These are phyloP conservation scores for Blastobotrys apis DNA, from an alignment of 1,139 yeast genomes.

Conservation along the genomic window DNA sequence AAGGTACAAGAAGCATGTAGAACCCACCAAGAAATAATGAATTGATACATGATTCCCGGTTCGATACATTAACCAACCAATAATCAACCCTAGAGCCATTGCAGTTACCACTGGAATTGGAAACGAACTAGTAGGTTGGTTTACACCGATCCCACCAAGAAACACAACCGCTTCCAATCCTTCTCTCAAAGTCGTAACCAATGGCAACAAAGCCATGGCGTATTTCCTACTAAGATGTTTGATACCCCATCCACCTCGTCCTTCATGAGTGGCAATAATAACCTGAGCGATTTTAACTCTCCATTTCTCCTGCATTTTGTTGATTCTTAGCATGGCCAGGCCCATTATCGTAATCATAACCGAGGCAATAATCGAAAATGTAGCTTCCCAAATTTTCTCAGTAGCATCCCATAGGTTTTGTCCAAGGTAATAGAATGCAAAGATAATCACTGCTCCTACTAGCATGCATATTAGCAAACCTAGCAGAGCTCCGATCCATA, in stretches of 20 bases:
- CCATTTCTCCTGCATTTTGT: slow-evolving; percentile 90
- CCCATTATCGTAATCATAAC: slow-evolving; percentile 87
- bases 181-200: slow-evolving; percentile 77
- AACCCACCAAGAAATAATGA: slow-evolving; percentile 72
- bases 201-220: slow-evolving; percentile 71
- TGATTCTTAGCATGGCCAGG: slow-evolving; percentile 81
- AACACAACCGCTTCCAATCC: slow-evolving; percentile 87
- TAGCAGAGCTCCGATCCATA: slow-evolving; percentile 69
- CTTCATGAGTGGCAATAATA: slow-evolving; percentile 42
- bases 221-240: slow-evolving; percentile 49
- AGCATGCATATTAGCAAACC: slow-evolving; percentile 73
- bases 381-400: slow-evolving; percentile 94
- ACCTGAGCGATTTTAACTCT: slow-evolving; percentile 83
- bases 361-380: slow-evolving; percentile 77
- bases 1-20: slow-evolving; percentile 81
- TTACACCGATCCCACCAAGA: slow-evolving; percentile 82
- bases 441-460: slow-evolving; percentile 82
- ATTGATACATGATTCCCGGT: slow-evolving; percentile 76
- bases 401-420: slow-evolving; percentile 79
- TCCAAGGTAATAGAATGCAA: slow-evolving; percentile 73
- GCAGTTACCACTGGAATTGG: slow-evolving; percentile 81
- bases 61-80: slow-evolving; percentile 67
- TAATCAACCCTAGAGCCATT: slow-evolving; percentile 55
- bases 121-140: slow-evolving; percentile 69
- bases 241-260: slow-evolving; percentile 36